Percentiles rank a stretch among this genome's conserved stretches.
Conservation (phyloP, 2,329 filamentous ascomycete genomes). For the Drechslerella dactyloides region DNA sequence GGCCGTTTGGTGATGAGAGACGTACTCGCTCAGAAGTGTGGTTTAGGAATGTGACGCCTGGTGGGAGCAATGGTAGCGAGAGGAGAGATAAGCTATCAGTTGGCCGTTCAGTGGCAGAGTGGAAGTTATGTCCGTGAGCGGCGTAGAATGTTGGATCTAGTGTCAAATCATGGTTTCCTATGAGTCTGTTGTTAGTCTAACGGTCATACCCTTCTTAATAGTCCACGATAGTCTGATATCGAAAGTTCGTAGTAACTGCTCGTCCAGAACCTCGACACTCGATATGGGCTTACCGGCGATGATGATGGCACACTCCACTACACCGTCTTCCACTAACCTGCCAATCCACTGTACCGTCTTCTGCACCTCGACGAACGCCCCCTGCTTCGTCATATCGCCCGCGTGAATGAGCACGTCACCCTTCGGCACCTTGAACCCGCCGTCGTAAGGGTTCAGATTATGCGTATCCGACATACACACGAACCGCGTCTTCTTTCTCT, state of each 20-base stretch:
- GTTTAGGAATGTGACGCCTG: constrained; percentile 69
- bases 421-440: constrained; percentile 64
- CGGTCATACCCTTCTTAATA: background rate
- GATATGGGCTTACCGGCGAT: constrained; percentile 20
- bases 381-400: constrained; percentile 77
- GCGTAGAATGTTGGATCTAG: constrained; percentile 70
- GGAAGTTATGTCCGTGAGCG: constrained; percentile 63
- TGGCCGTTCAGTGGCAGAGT: constrained; percentile 64
- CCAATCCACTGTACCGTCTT: constrained; percentile 71
- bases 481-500: constrained; percentile 39
- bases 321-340: constrained; percentile 5
- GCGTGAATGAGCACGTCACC: constrained; percentile 79
- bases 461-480: constrained; percentile 72
- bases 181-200: background rate
- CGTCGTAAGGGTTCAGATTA: constrained; percentile 60
- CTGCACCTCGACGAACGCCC: constrained; percentile 65
- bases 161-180: constrained; percentile 77
- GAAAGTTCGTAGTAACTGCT: too few species aligned
- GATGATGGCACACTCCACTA: constrained; percentile 27
- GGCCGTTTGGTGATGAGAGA: constrained; percentile 63
- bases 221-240: too few species aligned
- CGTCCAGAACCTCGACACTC: too few species aligned
- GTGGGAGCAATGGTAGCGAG: constrained; percentile 52
- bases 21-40: constrained; percentile 63
- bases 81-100: constrained; percentile 65